These are phyloP conservation scores for Monilinia laxa DNA, from an alignment of 2,329 filamentous ascomycete species.

Conservation along the genomic window DNA sequence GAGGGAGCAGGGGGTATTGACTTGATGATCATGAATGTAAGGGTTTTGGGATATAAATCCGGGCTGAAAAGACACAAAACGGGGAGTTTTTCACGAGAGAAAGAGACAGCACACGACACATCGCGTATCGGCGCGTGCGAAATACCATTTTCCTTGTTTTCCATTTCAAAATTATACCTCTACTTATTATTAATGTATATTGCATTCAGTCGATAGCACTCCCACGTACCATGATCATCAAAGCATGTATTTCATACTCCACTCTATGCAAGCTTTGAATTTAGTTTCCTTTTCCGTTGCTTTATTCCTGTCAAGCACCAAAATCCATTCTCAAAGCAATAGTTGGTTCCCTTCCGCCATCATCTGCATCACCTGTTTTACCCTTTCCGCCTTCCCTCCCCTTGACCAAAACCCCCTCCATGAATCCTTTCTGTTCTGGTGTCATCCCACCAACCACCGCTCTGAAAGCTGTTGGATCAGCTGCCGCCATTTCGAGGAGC, in stretches of 20 bases:
- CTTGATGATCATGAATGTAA: not conserved
- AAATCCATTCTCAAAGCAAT: slow-evolving; percentile 98
- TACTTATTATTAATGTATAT: slow-evolving; percentile 7
- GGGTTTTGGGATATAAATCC: not conserved
- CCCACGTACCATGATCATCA: not conserved
- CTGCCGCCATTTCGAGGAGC: slow-evolving; percentile 77
- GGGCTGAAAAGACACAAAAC: not conserved
- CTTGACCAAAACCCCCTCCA: slow-evolving; percentile 77
- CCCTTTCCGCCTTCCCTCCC: slow-evolving; percentile 50
- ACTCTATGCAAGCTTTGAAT: not conserved
- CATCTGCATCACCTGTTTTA: slow-evolving; percentile 45
- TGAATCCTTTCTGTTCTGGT: slow-evolving; percentile 67
- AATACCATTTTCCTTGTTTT: not conserved
- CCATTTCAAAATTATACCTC: not conserved
- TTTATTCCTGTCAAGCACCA: slow-evolving; percentile 50
- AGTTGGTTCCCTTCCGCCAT: slow-evolving; percentile 63
- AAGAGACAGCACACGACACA: not conserved
- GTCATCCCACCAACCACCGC: slow-evolving; percentile 70
- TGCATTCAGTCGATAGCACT: not conserved
- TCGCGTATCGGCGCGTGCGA: not conserved
- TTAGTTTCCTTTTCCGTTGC: too few species aligned
- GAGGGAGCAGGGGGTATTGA: not conserved
- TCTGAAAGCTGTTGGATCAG: slow-evolving; percentile 72
- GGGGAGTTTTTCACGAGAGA: not conserved
- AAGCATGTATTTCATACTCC: not conserved